phyloP scores from a whole-genome alignment of 2,329 filamentous ascomycete species.

The Bipolaris gigantea region DNA sequence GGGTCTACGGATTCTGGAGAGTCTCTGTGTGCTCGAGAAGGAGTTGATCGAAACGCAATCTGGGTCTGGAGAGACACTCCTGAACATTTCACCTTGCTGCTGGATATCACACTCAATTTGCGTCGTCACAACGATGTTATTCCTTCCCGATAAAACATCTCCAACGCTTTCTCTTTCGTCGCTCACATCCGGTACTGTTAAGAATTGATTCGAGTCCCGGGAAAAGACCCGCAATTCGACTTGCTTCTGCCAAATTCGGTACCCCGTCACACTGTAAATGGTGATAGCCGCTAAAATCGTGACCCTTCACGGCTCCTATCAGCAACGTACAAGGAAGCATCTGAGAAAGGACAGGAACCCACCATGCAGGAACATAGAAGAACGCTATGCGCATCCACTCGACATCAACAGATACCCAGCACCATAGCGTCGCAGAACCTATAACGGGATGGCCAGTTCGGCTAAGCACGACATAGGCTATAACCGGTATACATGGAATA shows the following conservation, averaged over 20 bases:
- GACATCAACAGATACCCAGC: conserved; percentile 71
- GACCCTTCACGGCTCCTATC: conserved; percentile 39
- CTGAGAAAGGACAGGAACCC: conserved; percentile 2
- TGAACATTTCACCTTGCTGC: conserved; percentile 45
- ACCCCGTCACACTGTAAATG: conserved; percentile 68
- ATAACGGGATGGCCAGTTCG: conserved; percentile 62
- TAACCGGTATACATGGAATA: conserved; percentile 67
- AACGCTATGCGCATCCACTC: conserved; percentile 71
- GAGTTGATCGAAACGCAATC: conserved; percentile 32
- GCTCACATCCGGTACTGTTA: neutral
- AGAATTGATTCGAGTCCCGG: conserved; percentile 10
- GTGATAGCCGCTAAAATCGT: conserved; percentile 63
- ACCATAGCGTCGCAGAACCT: conserved; percentile 78
- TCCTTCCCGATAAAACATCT: conserved; percentile 48
- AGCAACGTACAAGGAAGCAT: conserved; percentile 2
- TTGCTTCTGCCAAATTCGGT: conserved; percentile 68
- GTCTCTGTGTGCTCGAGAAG: conserved; percentile 31
- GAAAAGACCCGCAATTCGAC: conserved; percentile 50
- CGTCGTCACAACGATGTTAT: conserved; percentile 56
- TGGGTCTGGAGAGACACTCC: conserved; percentile 5
- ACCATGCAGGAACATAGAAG: conserved; percentile 76
- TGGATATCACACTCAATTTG: conserved; percentile 63
- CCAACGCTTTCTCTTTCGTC: conserved; percentile 32
- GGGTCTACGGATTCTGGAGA: conserved; percentile 1
- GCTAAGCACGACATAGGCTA: conserved; percentile 68